Evolutionary conservation across 495 filamentous ascomycete genomes (phyloP).

Genomic region (Cudoniella acicularis): DNA sequence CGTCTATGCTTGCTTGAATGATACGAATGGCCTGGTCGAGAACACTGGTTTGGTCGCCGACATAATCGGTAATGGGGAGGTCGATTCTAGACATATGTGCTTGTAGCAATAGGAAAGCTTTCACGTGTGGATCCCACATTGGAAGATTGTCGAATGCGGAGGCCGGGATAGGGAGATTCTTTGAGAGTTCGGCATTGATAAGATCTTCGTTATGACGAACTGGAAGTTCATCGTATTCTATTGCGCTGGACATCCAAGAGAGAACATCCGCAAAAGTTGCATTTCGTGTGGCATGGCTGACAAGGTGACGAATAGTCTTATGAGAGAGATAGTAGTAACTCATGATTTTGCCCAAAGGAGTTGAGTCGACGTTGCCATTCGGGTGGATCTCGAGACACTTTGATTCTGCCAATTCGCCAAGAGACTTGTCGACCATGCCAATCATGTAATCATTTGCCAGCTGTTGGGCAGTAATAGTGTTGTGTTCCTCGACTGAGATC

Average conservation of each 20-base stretch:
- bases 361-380: slow-evolving; percentile 87
- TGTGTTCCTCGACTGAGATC: slow-evolving; percentile 91
- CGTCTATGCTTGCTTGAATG: slow-evolving; percentile 85
- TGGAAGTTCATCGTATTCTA: slow-evolving; percentile 95
- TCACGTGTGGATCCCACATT: slow-evolving; percentile 98
- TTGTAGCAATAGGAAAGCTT: slow-evolving; percentile 90
- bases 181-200: slow-evolving; percentile 88
- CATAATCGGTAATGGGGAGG: slow-evolving; percentile 94
- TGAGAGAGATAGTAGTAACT: slow-evolving; percentile 99
- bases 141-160: slow-evolving; percentile 60
- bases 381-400: slow-evolving; percentile 74
- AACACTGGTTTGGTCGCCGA: slow-evolving; percentile 80
- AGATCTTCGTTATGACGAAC: slow-evolving; percentile 99
- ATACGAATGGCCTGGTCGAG: slow-evolving; percentile 96
- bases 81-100: slow-evolving; percentile 90
- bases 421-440: slow-evolving; percentile 79
- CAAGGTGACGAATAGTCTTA: slow-evolving; percentile 83
- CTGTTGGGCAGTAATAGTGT: slow-evolving; percentile 77
- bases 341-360: slow-evolving; percentile 94
- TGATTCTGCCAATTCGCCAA: slow-evolving; percentile 75
- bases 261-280: slow-evolving; percentile 84
- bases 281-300: slow-evolving; percentile 67
- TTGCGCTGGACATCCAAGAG: slow-evolving; percentile 88
- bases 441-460: slow-evolving; percentile 91
- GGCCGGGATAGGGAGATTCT: slow-evolving; percentile 66